Percentiles rank a stretch among this genome's conserved stretches.
phyloP scores from a whole-genome alignment of 2,329 filamentous ascomycete genomes.

The Colletotrichum sp. region DNA sequence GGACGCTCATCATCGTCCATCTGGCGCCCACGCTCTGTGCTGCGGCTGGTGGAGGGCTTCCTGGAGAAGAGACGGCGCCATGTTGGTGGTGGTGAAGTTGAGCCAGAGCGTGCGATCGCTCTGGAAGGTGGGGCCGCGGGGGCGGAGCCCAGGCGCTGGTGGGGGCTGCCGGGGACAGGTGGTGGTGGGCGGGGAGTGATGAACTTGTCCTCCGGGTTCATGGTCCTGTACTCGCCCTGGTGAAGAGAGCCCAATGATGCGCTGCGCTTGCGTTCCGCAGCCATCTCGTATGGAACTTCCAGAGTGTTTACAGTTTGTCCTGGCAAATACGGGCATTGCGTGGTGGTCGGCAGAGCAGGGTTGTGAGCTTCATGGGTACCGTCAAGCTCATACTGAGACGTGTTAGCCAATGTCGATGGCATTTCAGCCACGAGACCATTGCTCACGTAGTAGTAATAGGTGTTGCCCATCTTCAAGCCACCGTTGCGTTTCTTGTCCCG shows the following conservation, averaged over 20 bases:
- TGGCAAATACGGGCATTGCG: conserved; percentile 81
- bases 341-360: conserved; percentile 74
- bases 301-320: conserved; percentile 88
- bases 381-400: conserved; percentile 78
- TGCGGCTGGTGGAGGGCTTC: conserved; percentile 36
- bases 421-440: neutral
- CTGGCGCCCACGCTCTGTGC: conserved; percentile 37
- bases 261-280: conserved; percentile 62
- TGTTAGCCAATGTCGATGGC: neutral
- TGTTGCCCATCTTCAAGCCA: conserved; percentile 88
- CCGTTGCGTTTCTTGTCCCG: conserved; percentile 68
- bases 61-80: conserved; percentile 59
- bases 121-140: conserved; percentile 30
- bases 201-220: conserved; percentile 80
- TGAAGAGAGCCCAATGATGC: conserved; percentile 68
- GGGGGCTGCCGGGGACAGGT: conserved; percentile 45
- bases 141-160: conserved; percentile 36
- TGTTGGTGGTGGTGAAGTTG: conserved; percentile 52
- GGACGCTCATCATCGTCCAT: conserved; percentile 30
- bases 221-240: conserved; percentile 69
- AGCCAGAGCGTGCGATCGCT: conserved; percentile 40
- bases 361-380: conserved; percentile 80
- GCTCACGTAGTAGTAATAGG: conserved; percentile 94
- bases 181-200: conserved; percentile 63
- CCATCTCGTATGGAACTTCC: conserved; percentile 75